Percentiles rank a stretch among this genome's conserved stretches.
phyloP scores from a whole-genome alignment of 1,284 basidiomycete genomes.

The Coniferiporia sulphurascens region DNA sequence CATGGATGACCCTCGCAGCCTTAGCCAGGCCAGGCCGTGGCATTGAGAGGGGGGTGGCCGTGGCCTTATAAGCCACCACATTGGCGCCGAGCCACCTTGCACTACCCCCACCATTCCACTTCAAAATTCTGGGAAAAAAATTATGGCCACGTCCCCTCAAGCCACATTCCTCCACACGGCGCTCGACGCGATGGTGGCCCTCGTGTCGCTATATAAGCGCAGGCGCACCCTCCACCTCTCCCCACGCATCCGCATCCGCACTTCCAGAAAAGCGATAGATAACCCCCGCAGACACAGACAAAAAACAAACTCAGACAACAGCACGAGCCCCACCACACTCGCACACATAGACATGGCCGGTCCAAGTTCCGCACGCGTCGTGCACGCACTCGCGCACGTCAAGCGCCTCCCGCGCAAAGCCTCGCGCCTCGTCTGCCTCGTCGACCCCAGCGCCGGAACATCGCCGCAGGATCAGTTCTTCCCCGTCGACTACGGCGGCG shows the following conservation, averaged over 20 bases:
- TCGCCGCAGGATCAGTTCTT: background rate
- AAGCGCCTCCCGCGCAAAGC: slow-evolving; percentile 5
- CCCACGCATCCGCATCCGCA: background rate
- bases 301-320: background rate
- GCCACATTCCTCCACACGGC: background rate
- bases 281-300: too few species aligned
- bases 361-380: background rate
- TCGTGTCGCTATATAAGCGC: background rate
- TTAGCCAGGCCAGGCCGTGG: too few species aligned
- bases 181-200: background rate
- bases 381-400: background rate
- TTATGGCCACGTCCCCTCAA: background rate
- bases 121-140: background rate
- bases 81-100: background rate
- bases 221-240: background rate
- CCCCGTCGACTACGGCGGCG: background rate
- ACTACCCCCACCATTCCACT: background rate
- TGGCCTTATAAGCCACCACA: background rate
- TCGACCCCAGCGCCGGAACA: background rate
- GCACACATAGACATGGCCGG: background rate
- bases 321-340: background rate
- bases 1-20: too few species aligned
- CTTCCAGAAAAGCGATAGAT: too few species aligned
- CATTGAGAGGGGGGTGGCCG: too few species aligned
- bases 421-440: slow-evolving; percentile 4